Conservation (phyloP, 2,329 filamentous ascomycete genomes). For the Amauroascus niger region DNA sequence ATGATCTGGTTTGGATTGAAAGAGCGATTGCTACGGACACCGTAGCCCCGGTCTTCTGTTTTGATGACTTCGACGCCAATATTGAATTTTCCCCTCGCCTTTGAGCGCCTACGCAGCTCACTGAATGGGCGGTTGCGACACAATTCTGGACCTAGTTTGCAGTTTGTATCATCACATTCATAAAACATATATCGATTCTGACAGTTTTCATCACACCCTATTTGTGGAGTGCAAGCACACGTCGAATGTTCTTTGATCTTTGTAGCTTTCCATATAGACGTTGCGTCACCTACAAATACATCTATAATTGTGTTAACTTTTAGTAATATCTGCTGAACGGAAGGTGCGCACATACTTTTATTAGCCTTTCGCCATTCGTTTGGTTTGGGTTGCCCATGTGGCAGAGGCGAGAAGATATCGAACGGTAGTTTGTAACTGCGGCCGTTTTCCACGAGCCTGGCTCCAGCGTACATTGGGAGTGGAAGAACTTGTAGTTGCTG, state of each 20-base stretch:
- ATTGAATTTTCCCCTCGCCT: conserved; percentile 73
- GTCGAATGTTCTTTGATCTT: conserved; percentile 64
- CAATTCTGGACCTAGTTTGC: conserved; percentile 59
- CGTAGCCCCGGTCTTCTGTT: conserved; percentile 77
- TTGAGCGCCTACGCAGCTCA: conserved; percentile 62
- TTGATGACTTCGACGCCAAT: conserved; percentile 93
- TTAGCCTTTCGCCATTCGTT: conserved; percentile 88
- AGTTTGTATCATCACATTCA: conserved; percentile 87
- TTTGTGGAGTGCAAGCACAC: conserved; percentile 67
- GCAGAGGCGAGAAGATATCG: conserved; percentile 79
- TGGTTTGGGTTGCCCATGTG: conserved; percentile 77
- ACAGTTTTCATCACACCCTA: conserved; percentile 79
- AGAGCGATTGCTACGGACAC: conserved; percentile 78
- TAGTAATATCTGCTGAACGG: not conserved
- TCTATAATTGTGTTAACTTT: conserved; percentile 43
- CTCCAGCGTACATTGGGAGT: conserved; percentile 66
- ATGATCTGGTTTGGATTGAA: conserved; percentile 91
- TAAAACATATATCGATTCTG: conserved; percentile 96
- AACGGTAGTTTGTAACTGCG: conserved; percentile 83
- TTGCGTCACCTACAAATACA: conserved; percentile 79
- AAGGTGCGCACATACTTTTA: conserved; percentile 57
- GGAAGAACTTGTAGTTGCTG: conserved; percentile 48
- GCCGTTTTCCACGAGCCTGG: conserved; percentile 59
- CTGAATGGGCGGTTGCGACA: conserved; percentile 88
- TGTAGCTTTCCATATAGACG: conserved; percentile 68